A percentile compares a stretch with the other conserved stretches of the same genome.
phyloP scores from a whole-genome alignment of 192 early-diverging fungal genomes.

The Gryganskiella cystojenkinii region DNA sequence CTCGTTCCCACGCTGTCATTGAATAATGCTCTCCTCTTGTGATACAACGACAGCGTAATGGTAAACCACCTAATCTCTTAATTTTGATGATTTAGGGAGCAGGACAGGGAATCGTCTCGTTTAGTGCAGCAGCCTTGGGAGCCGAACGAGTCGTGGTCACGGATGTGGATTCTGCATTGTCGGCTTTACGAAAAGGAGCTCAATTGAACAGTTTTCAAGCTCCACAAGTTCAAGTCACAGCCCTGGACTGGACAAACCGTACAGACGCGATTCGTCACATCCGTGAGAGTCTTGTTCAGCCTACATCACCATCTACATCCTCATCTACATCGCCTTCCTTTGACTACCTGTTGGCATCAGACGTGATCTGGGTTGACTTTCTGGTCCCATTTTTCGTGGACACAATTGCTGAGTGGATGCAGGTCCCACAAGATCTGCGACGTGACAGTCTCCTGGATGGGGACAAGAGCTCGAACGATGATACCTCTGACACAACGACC shows the following conservation, averaged over 20 bases:
- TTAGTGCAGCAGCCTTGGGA: slow-evolving; percentile 47
- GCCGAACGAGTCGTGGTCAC: slow-evolving; percentile 42
- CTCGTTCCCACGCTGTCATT: not conserved
- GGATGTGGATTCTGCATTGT: slow-evolving; percentile 40
- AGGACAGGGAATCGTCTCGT: slow-evolving; percentile 47
- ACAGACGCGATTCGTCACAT: slow-evolving; percentile 13
- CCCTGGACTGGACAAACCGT: slow-evolving; percentile 41
- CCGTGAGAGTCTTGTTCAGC: slow-evolving; percentile 7
- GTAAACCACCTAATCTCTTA: not conserved
- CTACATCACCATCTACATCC: not conserved
- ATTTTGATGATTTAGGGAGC: slow-evolving; percentile 26
- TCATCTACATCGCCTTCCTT: slow-evolving; percentile 2
- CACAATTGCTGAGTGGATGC: slow-evolving; percentile 41
- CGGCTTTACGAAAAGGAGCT: slow-evolving; percentile 8
- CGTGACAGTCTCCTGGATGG: slow-evolving; percentile 21
- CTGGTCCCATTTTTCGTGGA: slow-evolving; percentile 50
- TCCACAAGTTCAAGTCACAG: slow-evolving; percentile 28
- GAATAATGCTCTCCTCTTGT: not conserved
- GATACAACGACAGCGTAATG: not conserved
- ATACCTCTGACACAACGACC: not conserved
- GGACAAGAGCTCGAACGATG: not conserved
- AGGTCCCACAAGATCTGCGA: slow-evolving; percentile 12
- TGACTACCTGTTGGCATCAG: slow-evolving; percentile 57
- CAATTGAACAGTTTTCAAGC: slow-evolving; percentile 24
- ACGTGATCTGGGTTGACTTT: slow-evolving; percentile 61